phyloP scores from a whole-genome alignment of 495 filamentous ascomycete genomes.

The Parachaetomium inaequale region DNA sequence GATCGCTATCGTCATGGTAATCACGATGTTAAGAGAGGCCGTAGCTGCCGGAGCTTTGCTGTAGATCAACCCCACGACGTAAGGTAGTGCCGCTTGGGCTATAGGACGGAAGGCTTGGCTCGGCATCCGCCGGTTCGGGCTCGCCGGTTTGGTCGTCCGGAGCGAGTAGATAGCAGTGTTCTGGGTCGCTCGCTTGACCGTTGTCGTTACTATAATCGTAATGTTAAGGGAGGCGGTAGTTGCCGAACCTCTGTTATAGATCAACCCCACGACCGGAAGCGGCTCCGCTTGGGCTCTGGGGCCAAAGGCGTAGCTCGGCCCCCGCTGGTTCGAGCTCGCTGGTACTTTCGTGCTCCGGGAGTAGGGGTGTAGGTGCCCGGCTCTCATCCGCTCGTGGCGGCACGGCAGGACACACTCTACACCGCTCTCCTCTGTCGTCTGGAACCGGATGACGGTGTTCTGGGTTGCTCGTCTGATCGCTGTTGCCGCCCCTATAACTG shows the following conservation, averaged over 20 bases:
- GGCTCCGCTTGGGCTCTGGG: conserved; percentile 6
- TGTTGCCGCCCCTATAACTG: neutral
- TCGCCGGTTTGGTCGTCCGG: no score
- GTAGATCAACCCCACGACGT: no score
- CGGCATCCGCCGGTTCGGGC: no score
- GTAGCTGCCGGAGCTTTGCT: no score
- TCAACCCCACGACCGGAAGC: conserved; percentile 13
- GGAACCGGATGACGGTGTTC: conserved; percentile 2
- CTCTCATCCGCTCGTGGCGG: conserved; percentile 14
- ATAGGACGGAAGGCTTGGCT: no score
- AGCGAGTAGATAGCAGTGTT: neutral
- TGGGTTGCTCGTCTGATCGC: conserved; percentile 3
- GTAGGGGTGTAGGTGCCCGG: conserved; percentile 10
- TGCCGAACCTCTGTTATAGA: conserved; percentile 11
- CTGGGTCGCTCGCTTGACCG: conserved; percentile 13
- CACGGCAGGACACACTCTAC: conserved; percentile 3
- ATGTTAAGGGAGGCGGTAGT: conserved; percentile 14
- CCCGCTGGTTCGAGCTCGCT: conserved; percentile 13
- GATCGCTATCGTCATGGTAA: no score
- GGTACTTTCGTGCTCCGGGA: conserved; percentile 11
- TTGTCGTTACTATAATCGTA: conserved; percentile 10
- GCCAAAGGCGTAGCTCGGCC: conserved; percentile 11
- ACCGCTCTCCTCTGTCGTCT: no score
- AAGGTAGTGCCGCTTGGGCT: no score
- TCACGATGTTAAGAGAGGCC: no score